A percentile compares a stretch with the other conserved stretches of the same genome.
Conservation (phyloP, 345 rosid genomes). For the Hibiscus mutabilis region DNA sequence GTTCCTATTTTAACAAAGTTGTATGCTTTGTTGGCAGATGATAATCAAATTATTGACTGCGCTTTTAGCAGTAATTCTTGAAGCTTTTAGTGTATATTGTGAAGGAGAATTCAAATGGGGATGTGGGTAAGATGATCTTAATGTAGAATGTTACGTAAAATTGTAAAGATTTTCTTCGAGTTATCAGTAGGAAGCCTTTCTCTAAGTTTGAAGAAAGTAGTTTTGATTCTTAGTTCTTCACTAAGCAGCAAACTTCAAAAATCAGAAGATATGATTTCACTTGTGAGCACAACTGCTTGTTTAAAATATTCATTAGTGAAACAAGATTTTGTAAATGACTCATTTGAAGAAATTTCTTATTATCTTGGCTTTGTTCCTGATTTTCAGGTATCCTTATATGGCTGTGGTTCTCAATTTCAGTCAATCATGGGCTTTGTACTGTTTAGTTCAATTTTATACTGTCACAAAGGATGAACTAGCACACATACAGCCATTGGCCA, state of each 20-base stretch:
- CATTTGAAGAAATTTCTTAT: constrained; percentile 8
- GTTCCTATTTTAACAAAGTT: constrained; percentile 11
- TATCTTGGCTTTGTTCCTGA: constrained; percentile 12
- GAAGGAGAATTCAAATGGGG: constrained; percentile 91
- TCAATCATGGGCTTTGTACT: constrained; percentile 97
- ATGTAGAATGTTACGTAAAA: not conserved
- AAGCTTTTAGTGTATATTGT: constrained; percentile 83
- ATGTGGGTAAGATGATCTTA: constrained; percentile 71
- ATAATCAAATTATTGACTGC: constrained; percentile 79
- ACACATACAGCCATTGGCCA: constrained; percentile 87
- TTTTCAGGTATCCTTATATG: constrained; percentile 85
- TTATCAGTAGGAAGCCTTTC: not conserved
- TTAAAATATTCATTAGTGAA: not conserved
- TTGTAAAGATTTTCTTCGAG: not conserved
- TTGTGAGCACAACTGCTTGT: not conserved
- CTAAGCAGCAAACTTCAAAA: not conserved
- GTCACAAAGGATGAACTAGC: constrained; percentile 85
- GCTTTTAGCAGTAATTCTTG: constrained; percentile 79
- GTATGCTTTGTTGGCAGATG: constrained; percentile 61
- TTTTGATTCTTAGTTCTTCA: not conserved
- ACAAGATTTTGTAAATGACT: not conserved
- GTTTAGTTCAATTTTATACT: constrained; percentile 89
- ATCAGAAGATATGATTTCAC: not conserved
- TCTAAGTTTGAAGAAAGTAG: not conserved
- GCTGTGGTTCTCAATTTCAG: constrained; percentile 98